Evolutionary conservation across 2,329 filamentous ascomycete species (phyloP).

Genomic region (Hypoxylon sp.): DNA sequence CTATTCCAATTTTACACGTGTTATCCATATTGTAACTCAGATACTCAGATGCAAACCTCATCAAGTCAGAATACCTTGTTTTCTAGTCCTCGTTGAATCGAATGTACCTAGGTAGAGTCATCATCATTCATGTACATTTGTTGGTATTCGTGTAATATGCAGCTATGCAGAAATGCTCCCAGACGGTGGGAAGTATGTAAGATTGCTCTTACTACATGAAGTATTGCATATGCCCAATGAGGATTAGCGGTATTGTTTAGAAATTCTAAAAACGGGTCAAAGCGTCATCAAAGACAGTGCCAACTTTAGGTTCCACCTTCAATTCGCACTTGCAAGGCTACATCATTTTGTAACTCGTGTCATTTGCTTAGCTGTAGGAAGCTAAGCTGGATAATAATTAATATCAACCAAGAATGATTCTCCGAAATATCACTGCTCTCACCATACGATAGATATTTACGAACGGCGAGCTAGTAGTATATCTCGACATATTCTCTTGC

Average conservation of each 20-base stretch:
- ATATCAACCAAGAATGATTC: conserved; percentile 7
- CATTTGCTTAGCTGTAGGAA: conserved; percentile 26
- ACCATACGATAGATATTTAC: conserved; percentile 15
- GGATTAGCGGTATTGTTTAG: conserved; percentile 2
- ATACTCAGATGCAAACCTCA: neutral
- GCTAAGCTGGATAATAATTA: neutral
- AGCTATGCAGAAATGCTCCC: neutral
- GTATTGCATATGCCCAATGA: neutral
- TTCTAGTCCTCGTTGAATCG: neutral
- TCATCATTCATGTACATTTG: no score
- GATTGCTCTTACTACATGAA: neutral
- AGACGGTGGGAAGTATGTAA: neutral
- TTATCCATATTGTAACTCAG: neutral
- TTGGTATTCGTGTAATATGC: neutral
- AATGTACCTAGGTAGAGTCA: no score
- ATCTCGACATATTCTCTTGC: conserved; percentile 2
- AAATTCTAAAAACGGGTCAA: neutral
- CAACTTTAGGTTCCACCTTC: neutral
- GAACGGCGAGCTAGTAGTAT: conserved; percentile 6
- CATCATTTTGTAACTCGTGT: conserved; percentile 33
- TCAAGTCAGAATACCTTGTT: neutral
- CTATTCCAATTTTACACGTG: neutral
- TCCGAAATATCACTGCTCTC: neutral
- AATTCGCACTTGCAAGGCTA: conserved; percentile 32
- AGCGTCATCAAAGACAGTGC: conserved; percentile 6